phyloP scores from a whole-genome alignment of 495 filamentous ascomycete genomes.

The Penicillium simplicissimum region DNA sequence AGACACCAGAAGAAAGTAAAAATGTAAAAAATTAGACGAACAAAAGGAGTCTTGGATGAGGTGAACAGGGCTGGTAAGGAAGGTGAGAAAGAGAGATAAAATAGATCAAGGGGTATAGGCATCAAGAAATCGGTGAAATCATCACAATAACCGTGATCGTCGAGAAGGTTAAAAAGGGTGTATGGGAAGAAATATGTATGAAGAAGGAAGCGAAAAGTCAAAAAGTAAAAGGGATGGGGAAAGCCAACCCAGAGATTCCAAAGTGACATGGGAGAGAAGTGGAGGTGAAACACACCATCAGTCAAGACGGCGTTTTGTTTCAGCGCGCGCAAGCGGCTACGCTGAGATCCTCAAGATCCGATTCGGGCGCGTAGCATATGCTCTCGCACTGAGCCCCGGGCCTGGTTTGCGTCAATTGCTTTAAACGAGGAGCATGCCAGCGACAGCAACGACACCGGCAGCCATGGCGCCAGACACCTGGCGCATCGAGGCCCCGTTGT shows the following conservation, averaged over 20 bases:
- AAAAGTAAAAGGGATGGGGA: neutral
- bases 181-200: conserved; percentile 24
- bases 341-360: conserved; percentile 20
- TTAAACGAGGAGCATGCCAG: conserved; percentile 48
- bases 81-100: conserved; percentile 4
- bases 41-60: conserved; percentile 18
- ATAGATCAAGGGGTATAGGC: conserved; percentile 32
- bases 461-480: conserved; percentile 37
- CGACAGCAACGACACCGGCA: conserved; percentile 45
- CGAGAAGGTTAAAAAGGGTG: conserved; percentile 13
- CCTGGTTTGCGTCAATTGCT: neutral
- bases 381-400: neutral
- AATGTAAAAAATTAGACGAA: conserved; percentile 5
- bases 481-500: conserved; percentile 31
- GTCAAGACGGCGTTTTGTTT: neutral
- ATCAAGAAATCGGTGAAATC: conserved; percentile 30
- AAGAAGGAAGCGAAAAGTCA: conserved; percentile 7
- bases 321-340: neutral
- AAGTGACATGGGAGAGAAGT: neutral
- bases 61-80: conserved; percentile 14
- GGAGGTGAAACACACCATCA: neutral
- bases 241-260: conserved; percentile 6
- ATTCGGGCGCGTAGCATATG: conserved; percentile 1
- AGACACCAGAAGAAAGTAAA: conserved; percentile 6
- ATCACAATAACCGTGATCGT: conserved; percentile 25